Evolutionary conservation across 108 stramenopile genomes (phyloP).

Genomic region (Nitzschia sp.): DNA sequence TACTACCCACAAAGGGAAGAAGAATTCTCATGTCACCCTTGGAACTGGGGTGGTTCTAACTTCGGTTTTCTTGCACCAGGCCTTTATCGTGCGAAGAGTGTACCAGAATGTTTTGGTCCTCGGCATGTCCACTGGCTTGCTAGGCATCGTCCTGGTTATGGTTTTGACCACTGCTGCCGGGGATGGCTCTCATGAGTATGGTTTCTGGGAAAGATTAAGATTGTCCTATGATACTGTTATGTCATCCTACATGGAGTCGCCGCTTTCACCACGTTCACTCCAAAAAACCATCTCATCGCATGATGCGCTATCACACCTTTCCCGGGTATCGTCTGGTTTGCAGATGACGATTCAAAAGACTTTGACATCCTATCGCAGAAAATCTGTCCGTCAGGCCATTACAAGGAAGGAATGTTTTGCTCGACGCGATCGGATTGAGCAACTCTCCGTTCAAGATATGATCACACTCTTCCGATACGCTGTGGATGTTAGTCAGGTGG

Average conservation of each 20-base stretch:
- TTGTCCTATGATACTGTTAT: no score
- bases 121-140: no score
- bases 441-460: conserved; percentile 30
- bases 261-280: not conserved
- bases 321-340: conserved; percentile 27
- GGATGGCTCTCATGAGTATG: no score
- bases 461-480: conserved; percentile 29
- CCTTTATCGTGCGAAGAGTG: no score
- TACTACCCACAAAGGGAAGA: no score
- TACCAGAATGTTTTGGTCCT: no score
- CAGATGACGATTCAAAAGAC: conserved; percentile 21
- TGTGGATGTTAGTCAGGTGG: conserved; percentile 19
- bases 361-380: conserved; percentile 11
- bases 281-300: conserved; percentile 14
- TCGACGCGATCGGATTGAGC: conserved; percentile 21
- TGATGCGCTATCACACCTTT: conserved; percentile 22
- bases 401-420: conserved; percentile 38
- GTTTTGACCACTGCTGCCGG: no score
- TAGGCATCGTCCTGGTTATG: no score
- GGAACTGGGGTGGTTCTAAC: no score
- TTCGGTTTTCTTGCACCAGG: no score
- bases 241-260: not conserved
- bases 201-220: no score
- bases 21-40: no score
- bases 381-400: conserved; percentile 26